Percentiles rank a stretch among this genome's conserved stretches.
Conservation (phyloP, 2,329 filamentous ascomycete genomes). For the Aulographum hederae region DNA sequence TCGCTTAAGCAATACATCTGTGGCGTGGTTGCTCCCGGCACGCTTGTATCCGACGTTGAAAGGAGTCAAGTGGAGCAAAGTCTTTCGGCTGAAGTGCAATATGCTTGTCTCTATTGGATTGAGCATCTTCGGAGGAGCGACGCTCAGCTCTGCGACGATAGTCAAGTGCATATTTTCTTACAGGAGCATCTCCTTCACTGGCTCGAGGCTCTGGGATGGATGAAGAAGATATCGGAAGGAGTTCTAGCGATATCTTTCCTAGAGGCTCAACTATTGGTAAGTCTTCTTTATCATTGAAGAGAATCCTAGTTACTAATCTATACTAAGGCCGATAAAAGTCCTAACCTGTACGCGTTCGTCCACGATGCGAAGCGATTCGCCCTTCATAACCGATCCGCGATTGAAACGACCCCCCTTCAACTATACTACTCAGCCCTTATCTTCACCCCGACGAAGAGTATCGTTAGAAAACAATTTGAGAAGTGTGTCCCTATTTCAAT, state of each 20-base stretch:
- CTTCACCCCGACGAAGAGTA: conserved; percentile 13
- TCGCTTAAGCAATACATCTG: neutral
- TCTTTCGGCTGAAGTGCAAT: conserved; percentile 1
- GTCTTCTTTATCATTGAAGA: no score
- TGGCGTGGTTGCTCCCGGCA: neutral
- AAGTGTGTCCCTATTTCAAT: no score
- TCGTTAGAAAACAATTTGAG: conserved; percentile 12
- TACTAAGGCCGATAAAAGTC: conserved; percentile 3
- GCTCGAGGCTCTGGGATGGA: conserved; percentile 2
- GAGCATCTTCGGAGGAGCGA: conserved; percentile 2
- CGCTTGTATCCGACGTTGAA: conserved; percentile 1
- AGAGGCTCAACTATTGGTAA: no score
- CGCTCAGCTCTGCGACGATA: neutral
- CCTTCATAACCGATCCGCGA: conserved; percentile 11
- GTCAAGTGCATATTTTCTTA: conserved; percentile 1
- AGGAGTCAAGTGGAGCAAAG: conserved; percentile 2
- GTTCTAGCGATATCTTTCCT: neutral
- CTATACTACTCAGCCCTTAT: conserved; percentile 15
- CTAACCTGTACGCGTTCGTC: conserved; percentile 9
- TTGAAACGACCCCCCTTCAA: conserved; percentile 16
- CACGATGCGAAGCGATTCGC: conserved; percentile 15
- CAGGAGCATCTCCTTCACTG: conserved; percentile 1
- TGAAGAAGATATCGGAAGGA: neutral
- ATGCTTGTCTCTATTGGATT: conserved; percentile 2
- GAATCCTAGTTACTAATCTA: no score